Evolutionary conservation across 768 basidiomycete genomes (phyloP).

Genomic region (Podaxis pistillaris): DNA sequence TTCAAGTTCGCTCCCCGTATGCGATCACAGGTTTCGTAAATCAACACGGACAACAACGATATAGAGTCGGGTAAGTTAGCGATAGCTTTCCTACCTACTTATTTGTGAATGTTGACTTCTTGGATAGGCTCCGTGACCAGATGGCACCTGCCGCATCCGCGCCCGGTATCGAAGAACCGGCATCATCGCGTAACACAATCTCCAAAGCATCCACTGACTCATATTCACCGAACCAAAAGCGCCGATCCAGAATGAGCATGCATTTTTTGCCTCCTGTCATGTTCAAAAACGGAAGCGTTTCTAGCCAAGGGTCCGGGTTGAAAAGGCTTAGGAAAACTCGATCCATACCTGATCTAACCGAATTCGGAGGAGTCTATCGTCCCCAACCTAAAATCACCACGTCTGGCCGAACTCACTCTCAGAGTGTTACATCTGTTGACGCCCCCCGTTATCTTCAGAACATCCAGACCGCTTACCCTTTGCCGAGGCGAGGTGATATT

Average conservation of each 20-base stretch:
- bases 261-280: constrained; percentile 52
- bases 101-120: constrained; percentile 1
- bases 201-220: constrained; percentile 34
- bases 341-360: constrained; percentile 64
- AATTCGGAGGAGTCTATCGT: constrained; percentile 17
- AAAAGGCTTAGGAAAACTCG: constrained; percentile 71
- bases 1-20: constrained; percentile 71
- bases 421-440: constrained; percentile 75
- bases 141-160: constrained; percentile 57
- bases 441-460: constrained; percentile 42
- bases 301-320: constrained; percentile 28
- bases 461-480: constrained; percentile 22
- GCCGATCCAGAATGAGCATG: constrained; percentile 69
- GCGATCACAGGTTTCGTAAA: constrained; percentile 81
- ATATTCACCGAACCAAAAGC: constrained; percentile 44
- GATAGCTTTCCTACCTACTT: background rate
- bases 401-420: constrained; percentile 67
- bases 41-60: constrained; percentile 77
- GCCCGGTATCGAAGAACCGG: constrained; percentile 48
- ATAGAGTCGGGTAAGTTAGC: constrained; percentile 67
- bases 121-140: constrained; percentile 54
- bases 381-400: constrained; percentile 23
- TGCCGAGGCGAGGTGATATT: constrained; percentile 41
- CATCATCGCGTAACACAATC: constrained; percentile 41
- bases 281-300: constrained; percentile 38